phyloP scores from a whole-genome alignment of 345 rosid genomes.

The Acer saccharum region DNA sequence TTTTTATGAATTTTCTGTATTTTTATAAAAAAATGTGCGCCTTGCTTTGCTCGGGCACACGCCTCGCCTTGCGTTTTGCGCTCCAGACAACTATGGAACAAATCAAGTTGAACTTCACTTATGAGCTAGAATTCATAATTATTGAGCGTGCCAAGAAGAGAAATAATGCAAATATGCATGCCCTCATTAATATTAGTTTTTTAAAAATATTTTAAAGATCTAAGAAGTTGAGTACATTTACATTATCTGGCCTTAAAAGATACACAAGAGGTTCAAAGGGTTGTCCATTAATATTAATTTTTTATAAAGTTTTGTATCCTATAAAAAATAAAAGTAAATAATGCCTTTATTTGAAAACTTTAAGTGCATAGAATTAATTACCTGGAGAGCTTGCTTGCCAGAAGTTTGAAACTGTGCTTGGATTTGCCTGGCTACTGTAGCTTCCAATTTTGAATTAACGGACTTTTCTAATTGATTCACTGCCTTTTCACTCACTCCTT shows the following conservation, averaged over 20 bases:
- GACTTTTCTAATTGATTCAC: conserved; percentile 69
- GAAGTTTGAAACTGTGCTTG: conserved; percentile 76
- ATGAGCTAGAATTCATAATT: background rate
- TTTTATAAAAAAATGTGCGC: too few relatives aligned
- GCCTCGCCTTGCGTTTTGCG: too few relatives aligned
- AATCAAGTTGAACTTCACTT: background rate
- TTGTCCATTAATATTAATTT: background rate
- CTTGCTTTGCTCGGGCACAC: too few relatives aligned
- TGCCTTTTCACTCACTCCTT: conserved; percentile 73
- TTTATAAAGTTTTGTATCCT: too few relatives aligned
- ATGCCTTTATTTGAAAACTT: background rate
- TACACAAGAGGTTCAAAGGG: background rate
- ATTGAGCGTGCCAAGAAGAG: background rate
- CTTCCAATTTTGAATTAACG: conserved; percentile 61
- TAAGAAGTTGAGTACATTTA: background rate
- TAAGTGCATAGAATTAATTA: conserved; percentile 25
- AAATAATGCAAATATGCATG: background rate
- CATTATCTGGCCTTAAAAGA: background rate
- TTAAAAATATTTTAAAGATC: background rate
- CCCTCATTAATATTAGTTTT: background rate
- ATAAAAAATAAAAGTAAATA: background rate
- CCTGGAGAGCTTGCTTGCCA: conserved; percentile 86
- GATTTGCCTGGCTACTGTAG: conserved; percentile 65
- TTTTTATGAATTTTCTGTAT: too few relatives aligned
- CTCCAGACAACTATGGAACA: too few relatives aligned